A percentile compares a stretch with the other conserved stretches of the same genome.
Evolutionary conservation across 441 rosid species (phyloP).

Genomic region (Flueggea neowawraea): DNA sequence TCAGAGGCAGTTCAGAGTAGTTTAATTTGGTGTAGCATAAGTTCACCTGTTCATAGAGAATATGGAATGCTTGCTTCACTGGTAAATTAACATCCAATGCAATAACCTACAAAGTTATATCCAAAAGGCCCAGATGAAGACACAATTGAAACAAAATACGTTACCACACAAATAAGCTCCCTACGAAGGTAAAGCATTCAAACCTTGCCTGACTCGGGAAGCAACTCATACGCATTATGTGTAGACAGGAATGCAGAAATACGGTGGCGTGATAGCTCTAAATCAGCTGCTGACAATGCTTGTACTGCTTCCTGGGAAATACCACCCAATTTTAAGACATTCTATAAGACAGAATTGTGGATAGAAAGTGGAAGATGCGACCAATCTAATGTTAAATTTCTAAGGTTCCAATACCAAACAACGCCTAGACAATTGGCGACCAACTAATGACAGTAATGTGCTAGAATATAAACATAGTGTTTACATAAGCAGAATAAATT

Average conservation of each 20-base stretch:
- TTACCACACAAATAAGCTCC: constrained; percentile 7
- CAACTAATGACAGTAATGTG: too few species aligned
- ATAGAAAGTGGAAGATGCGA: not conserved
- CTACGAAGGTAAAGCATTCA: constrained; percentile 31
- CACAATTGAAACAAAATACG: constrained; percentile 2
- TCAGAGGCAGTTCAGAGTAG: not conserved
- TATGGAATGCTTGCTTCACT: constrained; percentile 69
- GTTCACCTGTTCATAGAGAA: constrained; percentile 61
- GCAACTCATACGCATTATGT: constrained; percentile 63
- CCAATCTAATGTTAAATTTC: not conserved
- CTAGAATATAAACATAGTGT: too few species aligned
- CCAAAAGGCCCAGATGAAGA: not conserved
- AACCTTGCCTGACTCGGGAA: constrained; percentile 86
- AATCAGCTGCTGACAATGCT: constrained; percentile 38
- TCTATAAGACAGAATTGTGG: not conserved
- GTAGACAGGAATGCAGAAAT: constrained; percentile 45
- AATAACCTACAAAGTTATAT: constrained; percentile 34
- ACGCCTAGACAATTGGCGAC: too few species aligned
- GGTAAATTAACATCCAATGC: constrained; percentile 66
- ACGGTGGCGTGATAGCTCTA: constrained; percentile 49
- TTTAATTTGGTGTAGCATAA: constrained; percentile 1
- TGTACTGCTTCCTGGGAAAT: constrained; percentile 25
- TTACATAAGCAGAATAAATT: too few species aligned
- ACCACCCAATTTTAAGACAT: constrained; percentile 6
- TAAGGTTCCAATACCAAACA: too few species aligned